Evolutionary conservation across 2,329 filamentous ascomycete genomes (phyloP), one percentile per base, ranked within the genome.

Genomic region (Aureobasidium sp.): DNA sequence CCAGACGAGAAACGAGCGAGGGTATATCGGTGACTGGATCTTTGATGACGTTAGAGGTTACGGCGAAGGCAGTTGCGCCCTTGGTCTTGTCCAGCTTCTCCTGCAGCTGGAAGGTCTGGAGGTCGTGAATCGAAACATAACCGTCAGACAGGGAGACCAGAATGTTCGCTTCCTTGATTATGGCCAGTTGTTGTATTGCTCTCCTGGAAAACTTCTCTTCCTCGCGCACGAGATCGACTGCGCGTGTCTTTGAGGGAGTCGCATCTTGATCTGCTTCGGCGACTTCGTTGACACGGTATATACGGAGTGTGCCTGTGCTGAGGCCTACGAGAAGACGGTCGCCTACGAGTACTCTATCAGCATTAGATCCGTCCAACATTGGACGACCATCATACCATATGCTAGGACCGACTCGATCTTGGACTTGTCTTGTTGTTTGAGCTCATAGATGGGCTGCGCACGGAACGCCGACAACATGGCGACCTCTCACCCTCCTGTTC

Each of bases 381-480:
- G 29, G 7, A 26, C 27, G 20, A 29, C 8, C 20, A 5, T 10
- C 61, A 50, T 81, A 90, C 89, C 92, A 77, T 96, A 90, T 65
- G 93, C 90, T 52, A 97, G 83, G 68, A 99, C 90, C 55, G 90
- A 94, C 78, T 99, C 94, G 77, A 99, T 96, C 81, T 89, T 94
- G 67, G 90, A 95, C 81, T 95, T 97, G 84, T 97, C 93, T 76
- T 90, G 88, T 76, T 87, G 87, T 79, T 89, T 92, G 71, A 99
- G 88, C 89, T 99, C 94, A 82, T 97, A 89, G 75, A 99, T 93
- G 67, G 92, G 90, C 72, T 90, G 89, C 79, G 94, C 92, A 69
- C 89, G 96, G 79, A 99, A 99, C 73, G 94, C 94, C 77, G 93
- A 95, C 77, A 99, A 88, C 94, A 97, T 97, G 60, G 37, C 72